A percentile compares a stretch with the other conserved stretches of the same genome.
Conservation (phyloP, 2,329 filamentous ascomycete genomes). For the Xylaria sp. region DNA sequence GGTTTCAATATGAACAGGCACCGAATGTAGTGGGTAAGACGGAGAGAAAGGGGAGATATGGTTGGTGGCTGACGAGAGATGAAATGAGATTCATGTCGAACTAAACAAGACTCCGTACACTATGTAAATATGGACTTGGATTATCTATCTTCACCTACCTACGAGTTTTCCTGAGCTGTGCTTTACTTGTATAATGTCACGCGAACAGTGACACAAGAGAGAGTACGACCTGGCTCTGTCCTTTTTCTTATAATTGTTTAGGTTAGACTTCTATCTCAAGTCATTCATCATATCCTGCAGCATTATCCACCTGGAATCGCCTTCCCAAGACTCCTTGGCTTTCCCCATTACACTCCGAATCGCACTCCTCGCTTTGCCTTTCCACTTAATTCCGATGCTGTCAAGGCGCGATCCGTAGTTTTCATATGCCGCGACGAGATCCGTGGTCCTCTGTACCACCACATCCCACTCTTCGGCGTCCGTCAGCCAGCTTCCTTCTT, state of each 20-base stretch:
- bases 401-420: constrained; percentile 75
- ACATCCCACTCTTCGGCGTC: constrained; percentile 73
- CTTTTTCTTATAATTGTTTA: background rate
- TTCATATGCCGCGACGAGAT: constrained; percentile 84
- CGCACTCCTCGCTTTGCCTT: constrained; percentile 86
- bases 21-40: background rate
- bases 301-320: constrained; percentile 71
- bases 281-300: constrained; percentile 68
- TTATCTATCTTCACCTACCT: constrained; percentile 23
- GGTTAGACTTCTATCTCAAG: constrained; percentile 52
- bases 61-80: background rate
- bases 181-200: no score
- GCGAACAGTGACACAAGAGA: background rate
- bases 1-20: background rate
- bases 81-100: background rate
- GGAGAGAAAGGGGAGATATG: background rate
- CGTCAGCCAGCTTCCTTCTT: constrained; percentile 60
- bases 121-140: no score
- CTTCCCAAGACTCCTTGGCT: constrained; percentile 86
- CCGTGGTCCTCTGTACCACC: constrained; percentile 81
- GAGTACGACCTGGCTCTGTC: constrained; percentile 4
- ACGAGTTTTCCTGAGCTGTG: no score
- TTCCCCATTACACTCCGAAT: constrained; percentile 85
- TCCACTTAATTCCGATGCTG: constrained; percentile 82
- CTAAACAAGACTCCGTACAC: background rate